These are phyloP conservation scores for Lentinula raphanica DNA, from an alignment of 768 basidiomycete species.

Conservation along the genomic window DNA sequence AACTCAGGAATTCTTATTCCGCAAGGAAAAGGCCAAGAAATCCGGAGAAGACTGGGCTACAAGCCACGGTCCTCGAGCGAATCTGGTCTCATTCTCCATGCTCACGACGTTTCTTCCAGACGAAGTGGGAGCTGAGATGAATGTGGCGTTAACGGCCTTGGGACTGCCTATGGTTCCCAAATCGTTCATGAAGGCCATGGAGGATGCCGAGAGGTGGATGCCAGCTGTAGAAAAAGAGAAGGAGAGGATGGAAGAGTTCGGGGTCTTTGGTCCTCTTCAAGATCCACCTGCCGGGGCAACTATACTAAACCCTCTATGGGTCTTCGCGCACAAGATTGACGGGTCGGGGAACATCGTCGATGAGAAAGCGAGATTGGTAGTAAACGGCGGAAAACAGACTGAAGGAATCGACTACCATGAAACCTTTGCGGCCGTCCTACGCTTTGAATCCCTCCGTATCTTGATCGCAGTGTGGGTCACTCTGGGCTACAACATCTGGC, in stretches of 20 bases:
- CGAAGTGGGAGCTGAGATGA: not conserved
- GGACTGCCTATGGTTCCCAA: not conserved
- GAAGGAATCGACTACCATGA: conserved; percentile 27
- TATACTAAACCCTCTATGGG: conserved; percentile 1
- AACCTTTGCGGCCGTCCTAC: conserved; percentile 22
- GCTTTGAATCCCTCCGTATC: no score
- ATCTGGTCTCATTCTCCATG: not conserved
- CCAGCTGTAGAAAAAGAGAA: not conserved
- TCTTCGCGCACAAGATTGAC: conserved; percentile 4
- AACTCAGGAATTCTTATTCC: not conserved
- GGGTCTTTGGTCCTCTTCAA: not conserved
- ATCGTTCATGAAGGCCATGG: not conserved
- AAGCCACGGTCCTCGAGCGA: not conserved
- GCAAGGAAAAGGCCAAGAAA: not conserved
- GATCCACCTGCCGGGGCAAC: not conserved
- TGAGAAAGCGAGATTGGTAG: conserved; percentile 14
- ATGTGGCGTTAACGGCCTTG: not conserved
- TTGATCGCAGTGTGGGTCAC: no score
- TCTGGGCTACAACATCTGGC: no score
- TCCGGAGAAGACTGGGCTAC: not conserved
- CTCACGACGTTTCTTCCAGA: not conserved
- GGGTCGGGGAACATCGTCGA: not conserved
- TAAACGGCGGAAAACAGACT: conserved; percentile 26
- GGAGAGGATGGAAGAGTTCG: not conserved
- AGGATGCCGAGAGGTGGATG: not conserved